phyloP scores from a whole-genome alignment of 1,139 yeast genomes.

The Candida sojae region DNA sequence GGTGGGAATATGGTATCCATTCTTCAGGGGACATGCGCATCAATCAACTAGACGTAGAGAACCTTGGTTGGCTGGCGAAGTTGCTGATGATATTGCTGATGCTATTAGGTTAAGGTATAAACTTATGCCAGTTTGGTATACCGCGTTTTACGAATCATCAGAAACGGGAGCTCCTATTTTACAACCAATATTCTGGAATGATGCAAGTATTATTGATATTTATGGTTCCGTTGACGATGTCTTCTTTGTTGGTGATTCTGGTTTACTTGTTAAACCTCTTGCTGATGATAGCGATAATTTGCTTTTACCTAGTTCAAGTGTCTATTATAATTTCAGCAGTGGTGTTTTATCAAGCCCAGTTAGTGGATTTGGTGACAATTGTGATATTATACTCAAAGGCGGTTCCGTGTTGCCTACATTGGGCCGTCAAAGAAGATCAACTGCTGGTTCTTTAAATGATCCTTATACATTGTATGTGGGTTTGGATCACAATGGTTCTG shows the following conservation, averaged over 20 bases:
- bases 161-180: slow-evolving; percentile 67
- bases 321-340: slow-evolving; percentile 46
- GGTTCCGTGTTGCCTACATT: no score
- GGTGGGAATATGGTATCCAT: slow-evolving; percentile 93
- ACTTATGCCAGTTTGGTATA: slow-evolving; percentile 77
- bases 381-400: no score
- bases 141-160: slow-evolving; percentile 71
- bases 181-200: slow-evolving; percentile 72
- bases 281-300: slow-evolving; percentile 69
- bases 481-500: no score
- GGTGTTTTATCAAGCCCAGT: neutral
- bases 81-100: slow-evolving; percentile 67
- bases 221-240: slow-evolving; percentile 72
- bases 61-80: slow-evolving; percentile 85
- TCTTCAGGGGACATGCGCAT: slow-evolving; percentile 95
- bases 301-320: slow-evolving; percentile 57
- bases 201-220: slow-evolving; percentile 50
- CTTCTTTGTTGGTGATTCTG: slow-evolving; percentile 74
- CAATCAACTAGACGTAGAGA: slow-evolving; percentile 90
- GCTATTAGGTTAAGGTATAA: slow-evolving; percentile 74
- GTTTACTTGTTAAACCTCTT: slow-evolving; percentile 81
- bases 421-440: no score
- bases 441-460: no score
- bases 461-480: no score
- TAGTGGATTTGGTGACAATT: no score